phyloP scores from a whole-genome alignment of 495 filamentous ascomycete species.

The Aspergillus mulundensis region DNA sequence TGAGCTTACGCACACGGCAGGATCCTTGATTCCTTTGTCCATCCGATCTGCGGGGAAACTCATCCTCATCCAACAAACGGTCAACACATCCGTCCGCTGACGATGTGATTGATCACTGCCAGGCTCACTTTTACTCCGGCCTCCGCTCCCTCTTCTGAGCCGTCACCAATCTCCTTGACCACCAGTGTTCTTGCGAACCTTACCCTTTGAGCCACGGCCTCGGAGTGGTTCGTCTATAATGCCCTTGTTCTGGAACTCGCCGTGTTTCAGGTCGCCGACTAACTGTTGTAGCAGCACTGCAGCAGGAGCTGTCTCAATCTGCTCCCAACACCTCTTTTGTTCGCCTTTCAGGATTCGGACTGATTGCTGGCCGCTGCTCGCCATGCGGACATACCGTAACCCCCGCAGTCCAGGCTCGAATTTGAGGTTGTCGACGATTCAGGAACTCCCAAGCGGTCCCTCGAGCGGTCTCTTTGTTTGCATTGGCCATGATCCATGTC shows the following conservation, averaged over 20 bases:
- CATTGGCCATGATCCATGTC: not conserved
- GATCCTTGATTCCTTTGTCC: not conserved
- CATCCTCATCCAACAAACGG: not conserved
- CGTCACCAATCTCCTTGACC: not conserved
- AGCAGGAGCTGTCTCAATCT: not conserved
- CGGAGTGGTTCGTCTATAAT: not conserved
- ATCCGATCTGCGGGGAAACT: not conserved
- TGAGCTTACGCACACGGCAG: not conserved
- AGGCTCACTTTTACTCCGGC: not conserved
- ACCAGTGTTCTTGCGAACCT: no score
- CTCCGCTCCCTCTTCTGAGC: not conserved
- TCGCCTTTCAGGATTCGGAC: not conserved
- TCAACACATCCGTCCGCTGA: not conserved
- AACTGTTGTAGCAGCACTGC: not conserved
- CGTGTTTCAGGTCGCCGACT: not conserved
- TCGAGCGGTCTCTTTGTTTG: not conserved
- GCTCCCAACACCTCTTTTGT: not conserved
- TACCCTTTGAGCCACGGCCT: not conserved
- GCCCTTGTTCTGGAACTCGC: not conserved
- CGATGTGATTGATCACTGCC: not conserved
- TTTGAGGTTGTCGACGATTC: not conserved
- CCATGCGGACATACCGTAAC: not conserved
- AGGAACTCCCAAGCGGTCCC: not conserved
- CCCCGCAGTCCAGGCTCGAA: not conserved
- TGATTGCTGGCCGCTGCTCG: not conserved